Evolutionary conservation across 306 rosid species (phyloP), one percentile per base, ranked within the genome.

Genomic region (Mucuna pruriens): DNA sequence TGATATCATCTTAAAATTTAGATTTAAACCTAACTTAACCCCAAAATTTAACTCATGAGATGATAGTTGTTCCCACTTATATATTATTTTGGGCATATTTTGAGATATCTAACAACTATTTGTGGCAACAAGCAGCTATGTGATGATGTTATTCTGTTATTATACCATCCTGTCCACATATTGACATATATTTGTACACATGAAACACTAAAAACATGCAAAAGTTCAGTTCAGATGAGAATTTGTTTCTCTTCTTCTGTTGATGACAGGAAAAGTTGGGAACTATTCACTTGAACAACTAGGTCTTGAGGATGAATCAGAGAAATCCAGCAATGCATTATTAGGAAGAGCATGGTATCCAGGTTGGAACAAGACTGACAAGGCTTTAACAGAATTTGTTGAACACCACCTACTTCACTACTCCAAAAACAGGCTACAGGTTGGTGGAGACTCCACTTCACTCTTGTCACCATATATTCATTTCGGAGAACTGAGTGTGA

Each of bases 301-400:
- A 3, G 36, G 75, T 20, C 75, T 69, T 23, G 57, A 69, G 51
- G 57, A 69, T 44, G 75, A 69, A 69, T 44, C 75, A 69, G 75
- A 69, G 3, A 69, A 69, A 44, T 44, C 75, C 20, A 69, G 75
- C 75, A 69, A 69, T 69, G 75, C 57, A 69, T 23, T 69, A 16
- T 26, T 69, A 44, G 75, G 75, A 69, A 69, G 75, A 39, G 75
- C 57, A 69, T 69, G 75, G 75, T 69, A 0, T 69, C 57, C 75
- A 69, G 57, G 75, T 23, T 69, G 75, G 75, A 44, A 3, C 40
- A 23, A 44, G 8, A 44, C 39, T 25, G 57, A 44, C 22, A 69
- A 69, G 15, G 57, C 75, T 44, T 69, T 69, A 42, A 44, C 23
- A 13, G 57, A 69, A 25, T 69, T 69, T 69, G 22, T 69, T 22